phyloP scores from a whole-genome alignment of 2,329 filamentous ascomycete species.

The Trichoderma arundinaceum region DNA sequence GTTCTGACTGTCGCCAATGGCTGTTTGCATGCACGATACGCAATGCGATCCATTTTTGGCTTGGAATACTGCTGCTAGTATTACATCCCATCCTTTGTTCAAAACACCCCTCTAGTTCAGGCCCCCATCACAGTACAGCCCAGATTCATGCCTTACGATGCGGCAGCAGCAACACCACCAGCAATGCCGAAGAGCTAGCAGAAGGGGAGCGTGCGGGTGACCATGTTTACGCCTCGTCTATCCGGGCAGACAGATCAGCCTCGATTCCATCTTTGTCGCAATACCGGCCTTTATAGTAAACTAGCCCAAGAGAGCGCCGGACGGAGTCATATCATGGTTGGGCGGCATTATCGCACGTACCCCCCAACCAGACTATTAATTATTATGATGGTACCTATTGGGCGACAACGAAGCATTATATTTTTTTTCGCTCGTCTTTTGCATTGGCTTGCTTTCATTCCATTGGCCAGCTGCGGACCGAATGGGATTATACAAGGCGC shows the following conservation, averaged over 20 bases:
- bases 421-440: too few relatives aligned
- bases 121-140: conserved; percentile 26
- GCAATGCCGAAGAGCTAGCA: conserved; percentile 6
- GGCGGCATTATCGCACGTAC: neutral
- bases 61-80: conserved; percentile 4
- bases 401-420: too few relatives aligned
- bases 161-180: conserved; percentile 27
- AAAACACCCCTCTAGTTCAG: conserved; percentile 34
- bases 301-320: neutral
- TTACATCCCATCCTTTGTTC: conserved; percentile 21
- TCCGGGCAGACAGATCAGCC: conserved; percentile 1
- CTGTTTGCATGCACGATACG: conserved; percentile 22
- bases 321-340: neutral
- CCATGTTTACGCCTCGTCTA: conserved; percentile 7
- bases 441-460: conserved; percentile 10
- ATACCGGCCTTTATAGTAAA: neutral
- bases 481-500: conserved; percentile 3
- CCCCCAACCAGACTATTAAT: neutral
- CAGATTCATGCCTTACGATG: conserved; percentile 32
- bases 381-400: neutral
- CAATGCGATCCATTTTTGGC: conserved; percentile 14
- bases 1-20: neutral
- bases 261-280: neutral
- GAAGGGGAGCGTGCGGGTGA: neutral
- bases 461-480: conserved; percentile 28